Base-by-base conservation (phyloP, 768 basidiomycete species). In the Rhodotorula diobovata region DNA sequence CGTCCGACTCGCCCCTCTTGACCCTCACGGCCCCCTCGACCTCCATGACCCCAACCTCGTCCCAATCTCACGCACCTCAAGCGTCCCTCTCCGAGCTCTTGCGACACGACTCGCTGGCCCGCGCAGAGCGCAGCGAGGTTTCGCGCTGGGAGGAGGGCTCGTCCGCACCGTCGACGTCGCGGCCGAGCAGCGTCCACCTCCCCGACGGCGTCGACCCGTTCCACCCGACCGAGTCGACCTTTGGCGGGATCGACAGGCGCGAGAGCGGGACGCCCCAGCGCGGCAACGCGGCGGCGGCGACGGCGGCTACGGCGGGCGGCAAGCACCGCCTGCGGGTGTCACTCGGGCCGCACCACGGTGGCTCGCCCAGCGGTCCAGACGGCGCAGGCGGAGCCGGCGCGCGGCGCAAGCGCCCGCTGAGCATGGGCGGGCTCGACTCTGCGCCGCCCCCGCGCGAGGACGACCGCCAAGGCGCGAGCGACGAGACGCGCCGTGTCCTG, bases 221-320 rank as follows among this genome's bases (percentile, higher is more conserved):
- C 34, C 64, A 66, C 34, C 64, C 70, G 9, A 71, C 70, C 4
- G 54, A 37, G 6, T 58, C 53, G 23, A 66, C 46, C 39, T 71
- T 71, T 23, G 70, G 70, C 51, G 70, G 70, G 5, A 48, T 71
- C 35, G 70, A 71, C 48, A 34, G 32, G 30, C 5, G 39, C 69
- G 34, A 43, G 25, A 21, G 11, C 11, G 14, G 35, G 15, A 43
- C 48, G 48, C 48, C 48, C 8, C 48, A 50, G 48, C 48, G 48
- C 25, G 48, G 25, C 23, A 21, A 3, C 4, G n/a, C 12, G n/a
- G n/a, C n/a, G n/a, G n/a, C n/a, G n/a, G n/a, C n/a, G n/a, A n/a
- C n/a, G n/a, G n/a, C n/a, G n/a, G n/a, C n/a, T n/a, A n/a, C n/a
- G n/a, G n/a, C n/a, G n/a, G n/a, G n/a, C 18, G 53, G 16, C n/a